phyloP scores from a whole-genome alignment of 352 stramenopile species.

The Globisporangium megalacanthum region DNA sequence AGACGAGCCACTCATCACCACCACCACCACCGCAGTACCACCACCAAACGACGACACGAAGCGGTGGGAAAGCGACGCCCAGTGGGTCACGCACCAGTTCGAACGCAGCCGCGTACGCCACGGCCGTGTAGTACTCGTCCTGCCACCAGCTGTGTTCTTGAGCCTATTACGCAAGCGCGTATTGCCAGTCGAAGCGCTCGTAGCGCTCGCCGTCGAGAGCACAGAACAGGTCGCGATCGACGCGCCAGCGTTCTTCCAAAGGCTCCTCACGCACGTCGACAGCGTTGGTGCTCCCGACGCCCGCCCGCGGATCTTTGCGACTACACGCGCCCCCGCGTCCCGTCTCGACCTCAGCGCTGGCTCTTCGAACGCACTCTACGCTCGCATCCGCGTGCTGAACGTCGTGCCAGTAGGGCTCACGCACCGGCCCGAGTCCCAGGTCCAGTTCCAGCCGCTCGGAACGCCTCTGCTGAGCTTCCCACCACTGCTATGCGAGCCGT shows the following conservation, averaged over 20 bases:
- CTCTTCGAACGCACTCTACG: constrained; percentile 46
- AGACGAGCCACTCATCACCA: not conserved
- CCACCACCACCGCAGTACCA: too few relatives aligned
- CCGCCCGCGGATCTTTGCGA: constrained; percentile 51
- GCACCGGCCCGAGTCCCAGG: too few relatives aligned
- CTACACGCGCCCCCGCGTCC: constrained; percentile 43
- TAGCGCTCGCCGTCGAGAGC: constrained; percentile 53
- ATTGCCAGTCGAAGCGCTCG: constrained; percentile 25
- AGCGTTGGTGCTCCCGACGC: not conserved
- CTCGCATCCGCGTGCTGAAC: constrained; percentile 58
- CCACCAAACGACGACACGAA: not conserved
- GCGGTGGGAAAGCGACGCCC: constrained; percentile 21
- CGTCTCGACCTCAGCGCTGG: constrained; percentile 33
- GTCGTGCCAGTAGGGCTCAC: constrained; percentile 31
- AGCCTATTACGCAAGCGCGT: constrained; percentile 25
- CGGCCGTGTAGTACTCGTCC: constrained; percentile 26
- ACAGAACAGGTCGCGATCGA: constrained; percentile 60
- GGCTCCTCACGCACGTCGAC: constrained; percentile 26
- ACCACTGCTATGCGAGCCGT: constrained; percentile 50
- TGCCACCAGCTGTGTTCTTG: constrained; percentile 46
- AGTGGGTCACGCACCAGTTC: constrained; percentile 15
- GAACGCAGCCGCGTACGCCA: constrained; percentile 7
- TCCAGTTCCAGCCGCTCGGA: constrained; percentile 14
- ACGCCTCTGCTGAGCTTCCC: constrained; percentile 22
- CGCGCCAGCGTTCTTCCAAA: constrained; percentile 50